These are phyloP conservation scores for Cercophora newfieldiana DNA, from an alignment of 495 filamentous ascomycete species.

Conservation along the genomic window DNA sequence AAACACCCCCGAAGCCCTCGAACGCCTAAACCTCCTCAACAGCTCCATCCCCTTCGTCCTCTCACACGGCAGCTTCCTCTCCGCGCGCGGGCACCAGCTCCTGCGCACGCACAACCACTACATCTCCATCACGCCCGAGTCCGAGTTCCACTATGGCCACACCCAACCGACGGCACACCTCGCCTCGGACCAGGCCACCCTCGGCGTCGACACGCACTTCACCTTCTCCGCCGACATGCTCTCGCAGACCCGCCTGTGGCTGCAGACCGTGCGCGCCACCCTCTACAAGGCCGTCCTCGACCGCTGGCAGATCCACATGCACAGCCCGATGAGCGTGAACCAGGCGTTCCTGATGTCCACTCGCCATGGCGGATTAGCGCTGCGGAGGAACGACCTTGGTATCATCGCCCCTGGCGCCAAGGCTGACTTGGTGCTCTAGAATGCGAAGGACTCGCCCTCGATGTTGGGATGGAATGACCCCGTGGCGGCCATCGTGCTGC, in stretches of 20 bases:
- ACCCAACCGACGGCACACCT: constrained; percentile 32
- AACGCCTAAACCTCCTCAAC: constrained; percentile 33
- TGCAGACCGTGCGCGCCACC: constrained; percentile 36
- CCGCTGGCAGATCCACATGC: constrained; percentile 37
- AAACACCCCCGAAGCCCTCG: constrained; percentile 33
- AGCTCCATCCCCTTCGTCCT: constrained; percentile 39
- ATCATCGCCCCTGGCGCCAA: constrained; percentile 43
- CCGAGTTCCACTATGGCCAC: constrained; percentile 41
- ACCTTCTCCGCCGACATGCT: constrained; percentile 39
- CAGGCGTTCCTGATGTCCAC: constrained; percentile 53
- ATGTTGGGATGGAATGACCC: constrained; percentile 47
- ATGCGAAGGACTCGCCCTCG: constrained; percentile 40
- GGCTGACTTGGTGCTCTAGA: constrained; percentile 50
- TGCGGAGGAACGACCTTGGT: constrained; percentile 46
- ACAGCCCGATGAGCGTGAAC: constrained; percentile 45
- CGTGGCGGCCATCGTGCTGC: constrained; percentile 51
- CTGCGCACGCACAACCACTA: constrained; percentile 38
- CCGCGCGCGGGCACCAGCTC: constrained; percentile 23
- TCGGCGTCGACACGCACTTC: constrained; percentile 14
- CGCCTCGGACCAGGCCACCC: constrained; percentile 35
- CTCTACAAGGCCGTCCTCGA: constrained; percentile 39
- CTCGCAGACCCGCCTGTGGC: constrained; percentile 45
- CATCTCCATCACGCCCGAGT: constrained; percentile 45
- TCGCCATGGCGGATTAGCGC: constrained; percentile 44
- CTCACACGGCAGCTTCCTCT: constrained; percentile 37